Evolutionary conservation across 2,329 filamentous ascomycete genomes (phyloP), one percentile per base, ranked within the genome.

Genomic region (Sclerotinia glacialis): DNA sequence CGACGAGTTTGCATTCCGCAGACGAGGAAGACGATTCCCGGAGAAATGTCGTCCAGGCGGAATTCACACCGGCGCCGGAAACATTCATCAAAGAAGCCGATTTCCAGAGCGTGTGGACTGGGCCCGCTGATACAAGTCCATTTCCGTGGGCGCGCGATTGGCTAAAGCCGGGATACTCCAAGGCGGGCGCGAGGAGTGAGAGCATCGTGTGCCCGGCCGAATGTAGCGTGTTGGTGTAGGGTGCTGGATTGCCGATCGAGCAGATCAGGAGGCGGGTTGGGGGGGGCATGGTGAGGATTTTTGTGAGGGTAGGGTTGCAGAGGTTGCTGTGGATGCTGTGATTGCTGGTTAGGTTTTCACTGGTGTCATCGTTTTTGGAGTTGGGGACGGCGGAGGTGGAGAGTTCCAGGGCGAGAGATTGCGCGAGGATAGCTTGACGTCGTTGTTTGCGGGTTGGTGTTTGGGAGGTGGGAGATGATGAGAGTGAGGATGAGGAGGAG

Each of bases 141-240:
- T 86, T 81, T 44, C 84, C 81, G 74, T 80, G 75, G 64, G 73
- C 77, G 71, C 76, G 80, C 28, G 74, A 79, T 75, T 79, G 81
- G 18, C 69, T 72, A 73, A 89, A 87, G 0, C 78, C 66, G 0
- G 86, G 81, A 70, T 76, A 64, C 66, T 71, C 71, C 72, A 80
- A 67, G 44, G 67, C 53, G 11, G 55, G 12, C 7, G 69, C 65
- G 11, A 94, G 79, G 2, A 84, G 81, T 64, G 85, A 81, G 71
- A 97, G 85, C 55, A 92, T 85, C 66, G 87, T 85, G 80, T 98
- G 94, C 14, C 93, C 95, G 18, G 93, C 92, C 31, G 89, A 93
- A 79, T 98, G 95, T 9, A 94, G 87, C 26, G 91, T 96, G 70
- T 89, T 83, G 71, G 86, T 85, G 78, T 94, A 93, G 2, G 86